These are phyloP conservation scores for Niveomyces coronatus DNA, from an alignment of 2,329 filamentous ascomycete genomes.

Conservation along the genomic window DNA sequence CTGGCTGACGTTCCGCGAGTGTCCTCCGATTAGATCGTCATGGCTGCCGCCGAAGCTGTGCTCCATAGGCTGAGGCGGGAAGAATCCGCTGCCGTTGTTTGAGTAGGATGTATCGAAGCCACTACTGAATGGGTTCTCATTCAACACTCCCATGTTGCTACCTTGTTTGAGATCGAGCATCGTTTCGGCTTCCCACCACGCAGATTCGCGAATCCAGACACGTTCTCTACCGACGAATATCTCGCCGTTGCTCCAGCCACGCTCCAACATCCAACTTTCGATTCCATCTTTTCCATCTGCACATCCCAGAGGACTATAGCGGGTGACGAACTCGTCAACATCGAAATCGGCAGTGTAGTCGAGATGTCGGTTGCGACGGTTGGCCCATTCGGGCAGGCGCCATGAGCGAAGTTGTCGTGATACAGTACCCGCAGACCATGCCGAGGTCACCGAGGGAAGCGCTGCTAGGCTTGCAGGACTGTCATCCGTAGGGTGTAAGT, in stretches of 20 bases:
- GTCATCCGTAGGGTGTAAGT: constrained; percentile 84
- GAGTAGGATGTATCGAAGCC: constrained; percentile 64
- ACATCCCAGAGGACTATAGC: constrained; percentile 77
- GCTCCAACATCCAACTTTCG: constrained; percentile 86
- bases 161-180: constrained; percentile 83
- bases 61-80: constrained; percentile 50
- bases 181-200: constrained; percentile 96
- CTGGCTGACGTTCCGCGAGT: constrained; percentile 45
- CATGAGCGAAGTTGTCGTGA: constrained; percentile 89
- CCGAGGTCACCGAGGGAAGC: constrained; percentile 60
- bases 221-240: constrained; percentile 84
- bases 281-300: constrained; percentile 85
- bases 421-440: constrained; percentile 88
- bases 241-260: constrained; percentile 97
- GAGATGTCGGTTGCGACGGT: constrained; percentile 77
- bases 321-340: constrained; percentile 76
- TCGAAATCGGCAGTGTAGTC: constrained; percentile 98
- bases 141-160: constrained; percentile 31
- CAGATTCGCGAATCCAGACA: constrained; percentile 86
- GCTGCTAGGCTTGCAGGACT: constrained; percentile 64
- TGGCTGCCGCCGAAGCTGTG: constrained; percentile 56
- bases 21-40: constrained; percentile 54
- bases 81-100: constrained; percentile 57
- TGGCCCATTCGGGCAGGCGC: constrained; percentile 94
- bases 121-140: constrained; percentile 34